Percentiles rank a stretch among this genome's conserved stretches.
Evolutionary conservation across 2,329 filamentous ascomycete genomes (phyloP).

Genomic region (Pseudocercospora eumusae): DNA sequence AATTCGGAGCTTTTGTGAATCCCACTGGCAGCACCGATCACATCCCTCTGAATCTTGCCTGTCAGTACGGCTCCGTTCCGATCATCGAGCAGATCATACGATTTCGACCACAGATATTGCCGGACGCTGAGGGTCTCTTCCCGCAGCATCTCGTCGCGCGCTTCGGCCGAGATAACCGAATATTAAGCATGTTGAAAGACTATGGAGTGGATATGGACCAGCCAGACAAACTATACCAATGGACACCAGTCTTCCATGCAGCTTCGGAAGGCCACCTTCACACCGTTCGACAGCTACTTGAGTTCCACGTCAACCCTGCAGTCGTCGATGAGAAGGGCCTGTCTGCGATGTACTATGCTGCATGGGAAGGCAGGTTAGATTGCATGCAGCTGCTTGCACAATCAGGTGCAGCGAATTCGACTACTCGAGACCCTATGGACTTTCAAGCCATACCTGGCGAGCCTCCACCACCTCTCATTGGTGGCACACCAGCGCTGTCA

Average conservation of each 20-base stretch:
- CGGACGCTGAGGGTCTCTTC: slow-evolving; percentile 92
- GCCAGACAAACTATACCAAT: slow-evolving; percentile 92
- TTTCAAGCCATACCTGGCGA: slow-evolving; percentile 41
- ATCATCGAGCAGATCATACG: slow-evolving; percentile 84
- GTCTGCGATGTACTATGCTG: slow-evolving; percentile 96
- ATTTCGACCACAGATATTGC: slow-evolving; percentile 77
- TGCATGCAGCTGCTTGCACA: slow-evolving; percentile 87
- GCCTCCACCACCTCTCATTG: slow-evolving; percentile 59
- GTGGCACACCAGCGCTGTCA: slow-evolving; percentile 29
- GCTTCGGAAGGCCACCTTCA: slow-evolving; percentile 93
- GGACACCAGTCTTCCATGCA: slow-evolving; percentile 94
- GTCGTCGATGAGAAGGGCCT: slow-evolving; percentile 89
- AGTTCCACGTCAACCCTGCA: slow-evolving; percentile 74
- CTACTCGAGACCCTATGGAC: slow-evolving; percentile 25
- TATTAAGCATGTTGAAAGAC: slow-evolving; percentile 76
- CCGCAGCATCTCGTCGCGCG: slow-evolving; percentile 96
- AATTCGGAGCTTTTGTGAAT: slow-evolving; percentile 78
- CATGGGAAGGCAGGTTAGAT: slow-evolving; percentile 93
- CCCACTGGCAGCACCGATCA: slow-evolving; percentile 85
- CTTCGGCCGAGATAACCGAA: slow-evolving; percentile 76
- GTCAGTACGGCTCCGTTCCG: slow-evolving; percentile 82
- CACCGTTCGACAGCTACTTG: slow-evolving; percentile 78
- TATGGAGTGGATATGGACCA: slow-evolving; percentile 91
- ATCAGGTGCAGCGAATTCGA: slow-evolving; percentile 34
- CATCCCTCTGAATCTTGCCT: slow-evolving; percentile 90